Evolutionary conservation across 352 stramenopile genomes (phyloP), one percentile per base, ranked within the genome.

Genomic region (Pythium apleroticum): DNA sequence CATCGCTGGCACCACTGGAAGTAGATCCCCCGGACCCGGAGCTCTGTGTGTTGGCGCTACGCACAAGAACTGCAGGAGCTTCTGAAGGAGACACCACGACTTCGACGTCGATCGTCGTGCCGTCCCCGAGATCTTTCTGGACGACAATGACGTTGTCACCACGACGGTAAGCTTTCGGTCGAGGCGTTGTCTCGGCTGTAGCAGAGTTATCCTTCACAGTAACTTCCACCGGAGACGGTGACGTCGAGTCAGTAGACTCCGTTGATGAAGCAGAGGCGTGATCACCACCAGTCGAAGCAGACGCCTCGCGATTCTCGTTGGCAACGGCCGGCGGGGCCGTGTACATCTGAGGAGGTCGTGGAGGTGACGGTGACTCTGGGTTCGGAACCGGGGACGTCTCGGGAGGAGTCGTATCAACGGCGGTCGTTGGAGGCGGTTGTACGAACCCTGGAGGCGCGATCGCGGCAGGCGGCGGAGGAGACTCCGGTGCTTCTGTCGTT

Each of bases 91-190:
- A 55, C 1, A 68, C 52, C 39, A 68, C 55, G 30, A 68, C 49
- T 19, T 61, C 33, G 0, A 64, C 48, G 22, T 64, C 35, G 1
- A 57, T 48, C 11, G 19, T 43, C 0, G 57, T 64, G 24, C 57
- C 48, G 30, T 57, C 33, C 6, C 19, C 24, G 9, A 46, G 19
- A 0, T 63, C 7, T 25, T 64, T 64, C 33, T 55, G 30, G 28
- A 71, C 41, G 19, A 58, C 27, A 10, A 62, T 49, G 28, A 65
- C 25, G 15, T 56, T 54, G 37, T 65, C 59, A 24, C 55, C 54
- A 27, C 52, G 57, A 22, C n/a, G 22, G 57, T 65, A 64, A 8
- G 19, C 7, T 15, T 27, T 25, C 5, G 50, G 25, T 20, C 28
- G 25, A 24, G 50, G 50, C 24, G 48, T 60, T 0, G 55, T 20